Evolutionary conservation across 352 stramenopile genomes (phyloP).

Genomic region (Blastocystis sp.): DNA sequence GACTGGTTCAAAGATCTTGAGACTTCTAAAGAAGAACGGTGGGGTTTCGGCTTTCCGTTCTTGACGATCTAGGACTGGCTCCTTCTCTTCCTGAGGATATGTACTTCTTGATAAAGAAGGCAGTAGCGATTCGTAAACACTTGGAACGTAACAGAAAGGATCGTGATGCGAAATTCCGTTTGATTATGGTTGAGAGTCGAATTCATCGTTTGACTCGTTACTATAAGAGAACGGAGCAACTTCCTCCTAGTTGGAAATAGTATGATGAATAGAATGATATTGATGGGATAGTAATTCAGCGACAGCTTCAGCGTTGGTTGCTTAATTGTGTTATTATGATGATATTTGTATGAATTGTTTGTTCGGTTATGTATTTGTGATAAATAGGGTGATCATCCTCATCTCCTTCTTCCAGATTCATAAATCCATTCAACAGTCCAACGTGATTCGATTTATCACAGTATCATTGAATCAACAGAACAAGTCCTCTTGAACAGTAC

Average conservation of each 20-base stretch:
- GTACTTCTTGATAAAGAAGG: conserved; percentile 99
- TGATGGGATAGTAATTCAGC: conserved; percentile 64
- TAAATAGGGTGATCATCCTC: too few relatives aligned
- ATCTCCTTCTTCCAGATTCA: too few relatives aligned
- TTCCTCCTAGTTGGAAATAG: conserved; percentile 98
- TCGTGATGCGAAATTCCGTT: conserved; percentile 99
- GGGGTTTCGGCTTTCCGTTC: conserved; percentile 58
- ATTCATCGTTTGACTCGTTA: conserved; percentile 92
- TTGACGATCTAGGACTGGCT: conserved; percentile 63
- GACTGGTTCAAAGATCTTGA: conserved; percentile 95
- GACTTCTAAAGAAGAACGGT: conserved; percentile 97
- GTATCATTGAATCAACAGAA: too few relatives aligned
- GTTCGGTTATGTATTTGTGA: too few relatives aligned
- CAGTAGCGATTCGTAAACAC: conserved; percentile 96
- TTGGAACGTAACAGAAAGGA: conserved; percentile 97
- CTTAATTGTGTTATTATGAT: conserved; percentile 72
- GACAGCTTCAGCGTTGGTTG: conserved; percentile 92
- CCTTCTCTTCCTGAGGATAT: conserved; percentile 98
- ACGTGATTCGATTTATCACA: too few relatives aligned
- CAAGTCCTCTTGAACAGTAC: too few relatives aligned
- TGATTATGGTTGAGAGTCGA: conserved; percentile 98
- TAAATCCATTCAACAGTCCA: too few relatives aligned
- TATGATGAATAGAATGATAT: conserved; percentile 63
- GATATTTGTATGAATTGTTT: not conserved
- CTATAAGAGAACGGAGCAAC: conserved; percentile 96